phyloP scores from a whole-genome alignment of 208 protist species.

The Leishmania lainsoni region DNA sequence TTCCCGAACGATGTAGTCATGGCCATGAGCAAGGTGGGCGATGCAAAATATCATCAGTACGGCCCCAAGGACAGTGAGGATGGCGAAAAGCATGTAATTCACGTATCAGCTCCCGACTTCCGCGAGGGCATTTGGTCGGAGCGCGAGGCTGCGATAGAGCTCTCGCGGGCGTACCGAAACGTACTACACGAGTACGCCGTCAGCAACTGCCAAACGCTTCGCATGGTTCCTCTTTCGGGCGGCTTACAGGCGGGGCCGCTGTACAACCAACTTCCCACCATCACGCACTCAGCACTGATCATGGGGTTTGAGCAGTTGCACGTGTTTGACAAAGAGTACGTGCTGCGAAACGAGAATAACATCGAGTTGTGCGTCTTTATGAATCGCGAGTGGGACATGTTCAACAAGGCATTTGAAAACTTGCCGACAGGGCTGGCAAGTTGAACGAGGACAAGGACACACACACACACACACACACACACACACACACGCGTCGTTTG shows the following conservation, averaged over 20 bases:
- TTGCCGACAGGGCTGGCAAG: slow-evolving; percentile 16
- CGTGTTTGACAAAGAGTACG: slow-evolving; percentile 76
- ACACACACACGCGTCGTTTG: neutral
- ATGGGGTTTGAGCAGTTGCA: slow-evolving; percentile 87
- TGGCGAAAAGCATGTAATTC: slow-evolving; percentile 69
- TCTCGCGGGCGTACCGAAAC: slow-evolving; percentile 86
- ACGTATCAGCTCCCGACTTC: slow-evolving; percentile 85
- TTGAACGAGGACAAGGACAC: neutral
- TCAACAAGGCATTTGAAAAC: slow-evolving; percentile 73
- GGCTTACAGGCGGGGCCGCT: slow-evolving; percentile 61
- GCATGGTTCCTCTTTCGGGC: slow-evolving; percentile 76
- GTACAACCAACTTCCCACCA: slow-evolving; percentile 75
- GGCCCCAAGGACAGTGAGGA: slow-evolving; percentile 31
- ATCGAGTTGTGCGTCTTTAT: slow-evolving; percentile 90
- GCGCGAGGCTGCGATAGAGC: slow-evolving; percentile 76
- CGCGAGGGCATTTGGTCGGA: slow-evolving; percentile 82
- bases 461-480: neutral
- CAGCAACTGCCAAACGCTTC: slow-evolving; percentile 72
- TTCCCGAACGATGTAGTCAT: slow-evolving; percentile 77
- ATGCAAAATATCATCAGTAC: slow-evolving; percentile 80
- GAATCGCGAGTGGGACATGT: slow-evolving; percentile 88
- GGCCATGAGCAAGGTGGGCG: slow-evolving; percentile 67
- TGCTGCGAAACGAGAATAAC: slow-evolving; percentile 67
- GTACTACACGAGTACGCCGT: slow-evolving; percentile 85
- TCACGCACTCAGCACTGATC: slow-evolving; percentile 71